Base-by-base conservation (phyloP, 768 basidiomycete species). In the Ramaria rubella region DNA sequence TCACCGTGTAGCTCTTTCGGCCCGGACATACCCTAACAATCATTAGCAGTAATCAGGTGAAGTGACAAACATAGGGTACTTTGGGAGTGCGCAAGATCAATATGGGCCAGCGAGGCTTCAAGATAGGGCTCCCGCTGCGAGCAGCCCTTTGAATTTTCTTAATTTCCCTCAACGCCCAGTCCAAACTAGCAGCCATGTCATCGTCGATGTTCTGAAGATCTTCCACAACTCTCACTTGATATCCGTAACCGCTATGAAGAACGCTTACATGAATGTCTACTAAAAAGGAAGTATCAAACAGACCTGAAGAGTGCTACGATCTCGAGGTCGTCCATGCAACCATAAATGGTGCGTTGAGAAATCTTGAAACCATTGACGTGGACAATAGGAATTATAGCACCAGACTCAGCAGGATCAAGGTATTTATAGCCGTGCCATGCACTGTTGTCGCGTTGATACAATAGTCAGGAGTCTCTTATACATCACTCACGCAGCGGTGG, bases 321-420 rank as follows among this genome's bases (percentile, higher is more conserved):
- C 67, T 94, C 93, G 63, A 86, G 84, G 67, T 95, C 77, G 64
- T 94, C 92, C 90, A 94, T 93, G 21, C 85, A 85, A 38, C 92
- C 93, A 58, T 83, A 86, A 58, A 96, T 86, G 17, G 93, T 94
- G 33, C 90, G 80, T 65, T 94, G 90, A 0, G 87, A 90, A 59
- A 94, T 94, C 76, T 93, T 88, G 79, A 90, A 91, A 14, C 88
- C 86, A 61, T 93, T 93, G 60, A 87, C 80, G 65, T 93, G 89
- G 1, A 96, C 75, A 60, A 94, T 90, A 24, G 92, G 93, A n/a
- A 96, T 73, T 19, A 94, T 90, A 0, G 93, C 91, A 19, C 93
- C 92, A 2, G 86, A 87, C 70, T 94, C 92, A 15, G 80, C 81
- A 24, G 93, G 92, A 65, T 96, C 91, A 62, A 94, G 81, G 67